Base-by-base conservation (phyloP, 305 asterid genomes). In the Rubia balearica region DNA sequence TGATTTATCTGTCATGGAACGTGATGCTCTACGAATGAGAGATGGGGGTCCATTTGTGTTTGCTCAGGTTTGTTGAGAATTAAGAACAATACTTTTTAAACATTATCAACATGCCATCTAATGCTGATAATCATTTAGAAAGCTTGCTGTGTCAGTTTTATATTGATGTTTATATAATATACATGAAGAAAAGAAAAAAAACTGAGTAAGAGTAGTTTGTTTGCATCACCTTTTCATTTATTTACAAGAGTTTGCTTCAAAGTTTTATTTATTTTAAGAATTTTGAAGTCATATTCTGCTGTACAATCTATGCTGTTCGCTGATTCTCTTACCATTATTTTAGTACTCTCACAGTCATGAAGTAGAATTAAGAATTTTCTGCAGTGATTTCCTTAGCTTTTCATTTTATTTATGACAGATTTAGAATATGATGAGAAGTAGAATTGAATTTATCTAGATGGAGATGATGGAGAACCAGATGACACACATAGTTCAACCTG, bases 21-120 rank as follows among this genome's bases (percentile, higher is more conserved):
- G 96, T 43, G 98, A 93, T 80, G 78, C 98, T 63, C 92, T 92
- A 70, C 87, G 94, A 72, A 92, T 92, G 98, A 85, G 98, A 79
- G 97, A 93, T 77, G 96, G 97, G 42, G 97, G 98, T 17, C 97
- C 98, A 0, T 86, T 90, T 60, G 98, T 92, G 66, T 90, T 92
- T 75, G 95, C 97, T 74, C 98, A 90, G 98, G 96, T 90, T 75
- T 46, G 71, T 59, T 65, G 30, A 7, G 22, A 10, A 9, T 17
- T n/a, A 46, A 41, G n/a, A 33, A 10, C 48, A 63, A 4, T 63
- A 8, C 14, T 63, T 41, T 65, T 5, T 5, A 24, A 22, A 13
- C 45, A 21, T 30, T 45, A n/a, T 42, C 11, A 42, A 60, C 19
- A 41, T 8, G 53, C 10, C 12, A 41, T n/a, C 53, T 11, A 65